Base-by-base conservation (phyloP, 495 filamentous ascomycete genomes). In the Diplogelasinospora grovesii region DNA sequence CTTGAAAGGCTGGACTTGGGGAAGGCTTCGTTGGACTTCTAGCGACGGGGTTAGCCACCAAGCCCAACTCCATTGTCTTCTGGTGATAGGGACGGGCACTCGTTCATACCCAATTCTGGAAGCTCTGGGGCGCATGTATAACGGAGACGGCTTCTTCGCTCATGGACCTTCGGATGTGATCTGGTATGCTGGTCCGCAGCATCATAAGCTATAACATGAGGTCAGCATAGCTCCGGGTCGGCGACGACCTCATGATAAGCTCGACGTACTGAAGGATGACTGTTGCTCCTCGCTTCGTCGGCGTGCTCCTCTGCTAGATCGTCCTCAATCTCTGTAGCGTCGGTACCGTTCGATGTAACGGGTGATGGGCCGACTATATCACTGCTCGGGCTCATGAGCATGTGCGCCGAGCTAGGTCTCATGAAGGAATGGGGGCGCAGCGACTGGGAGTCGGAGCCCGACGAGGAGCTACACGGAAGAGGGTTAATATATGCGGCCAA, bases 71-170 rank as follows among this genome's bases (percentile, higher is more conserved):
- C 15, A 21, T n/a, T n/a, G n/a, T n/a, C n/a, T n/a, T n/a, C n/a
- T n/a, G n/a, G n/a, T n/a, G n/a, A n/a, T n/a, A n/a, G n/a, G n/a
- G n/a, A n/a, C n/a, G n/a, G n/a, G n/a, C n/a, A n/a, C n/a, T 10
- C 35, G 24, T 13, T 14, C 64, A 65, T 53, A 90, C 85, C 74
- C 89, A 89, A 39, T 74, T 72, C 35, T 75, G 71, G 63, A 89
- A 94, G 26, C 81, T 83, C 49, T 82, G 64, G 3, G 88, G 88
- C 15, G 83, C 86, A 65, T 93, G 87, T 51, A 95, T 94, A 34
- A 92, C 88, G 3, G 88, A 94, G 42, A 82, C 71, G 16, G 85
- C 76, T 37, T 90, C 86, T 41, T 89, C 82, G 45, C 79, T 76
- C 25, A 71, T 65, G 16, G 72, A 68, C 41, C 67, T 63, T 50